phyloP scores from a whole-genome alignment of 1,139 yeast species.

The Taphrina confusa region DNA sequence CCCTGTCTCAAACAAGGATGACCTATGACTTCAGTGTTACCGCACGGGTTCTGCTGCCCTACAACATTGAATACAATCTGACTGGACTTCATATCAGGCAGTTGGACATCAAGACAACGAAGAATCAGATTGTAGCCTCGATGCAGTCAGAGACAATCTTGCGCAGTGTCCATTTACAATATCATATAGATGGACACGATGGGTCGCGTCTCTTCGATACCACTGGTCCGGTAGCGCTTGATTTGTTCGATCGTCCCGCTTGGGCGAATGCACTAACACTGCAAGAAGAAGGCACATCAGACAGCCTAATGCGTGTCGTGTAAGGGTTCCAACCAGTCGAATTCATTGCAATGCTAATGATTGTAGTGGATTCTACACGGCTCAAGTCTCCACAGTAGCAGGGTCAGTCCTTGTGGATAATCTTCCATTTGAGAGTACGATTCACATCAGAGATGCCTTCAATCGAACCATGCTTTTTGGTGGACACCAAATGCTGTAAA shows the following conservation, averaged over 20 bases:
- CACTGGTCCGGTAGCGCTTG: not conserved
- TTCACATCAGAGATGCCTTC: slow-evolving; percentile 8
- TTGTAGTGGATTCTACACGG: not conserved
- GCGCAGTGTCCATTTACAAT: not conserved
- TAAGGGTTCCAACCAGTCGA: not conserved
- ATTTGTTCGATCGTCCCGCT: not conserved
- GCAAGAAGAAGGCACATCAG: slow-evolving; percentile 1
- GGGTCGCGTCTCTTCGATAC: slow-evolving; percentile 11
- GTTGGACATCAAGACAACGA: not conserved
- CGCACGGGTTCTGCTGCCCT: not conserved
- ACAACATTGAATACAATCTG: not conserved
- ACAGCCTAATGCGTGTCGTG: slow-evolving; percentile 6
- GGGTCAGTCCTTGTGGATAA: slow-evolving; percentile 1
- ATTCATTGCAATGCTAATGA: too few relatives aligned
- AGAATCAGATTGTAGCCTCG: not conserved
- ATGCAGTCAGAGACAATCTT: not conserved
- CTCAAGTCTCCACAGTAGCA: slow-evolving; percentile 1
- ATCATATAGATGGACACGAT: not conserved
- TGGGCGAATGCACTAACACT: slow-evolving; percentile 6
- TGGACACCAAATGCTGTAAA: not conserved
- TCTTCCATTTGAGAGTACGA: slow-evolving; percentile 6
- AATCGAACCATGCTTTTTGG: slow-evolving; percentile 4
- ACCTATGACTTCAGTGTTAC: slow-evolving; percentile 1
- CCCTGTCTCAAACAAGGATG: not conserved
- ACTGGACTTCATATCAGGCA: not conserved